A percentile compares a stretch with the other conserved stretches of the same genome.
phyloP scores from a whole-genome alignment of 495 filamentous ascomycete genomes.

The Aeminium ludgeri region DNA sequence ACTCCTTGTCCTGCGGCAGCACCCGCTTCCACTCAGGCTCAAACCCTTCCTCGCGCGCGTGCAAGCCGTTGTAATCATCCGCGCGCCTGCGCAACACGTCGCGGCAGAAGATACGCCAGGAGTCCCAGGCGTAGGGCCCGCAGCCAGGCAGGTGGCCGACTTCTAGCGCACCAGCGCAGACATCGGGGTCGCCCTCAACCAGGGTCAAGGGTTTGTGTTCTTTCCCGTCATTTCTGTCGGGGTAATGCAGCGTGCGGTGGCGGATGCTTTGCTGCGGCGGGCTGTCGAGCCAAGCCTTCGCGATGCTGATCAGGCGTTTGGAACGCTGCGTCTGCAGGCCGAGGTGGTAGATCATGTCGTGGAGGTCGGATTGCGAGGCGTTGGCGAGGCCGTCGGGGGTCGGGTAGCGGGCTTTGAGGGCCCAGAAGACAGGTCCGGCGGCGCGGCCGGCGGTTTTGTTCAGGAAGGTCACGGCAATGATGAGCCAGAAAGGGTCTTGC shows the following conservation, averaged over 20 bases:
- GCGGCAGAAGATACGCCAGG: constrained; percentile 86
- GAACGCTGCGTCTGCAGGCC: constrained; percentile 56
- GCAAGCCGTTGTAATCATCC: constrained; percentile 41
- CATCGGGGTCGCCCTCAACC: constrained; percentile 17
- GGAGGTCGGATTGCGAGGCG: constrained; percentile 40
- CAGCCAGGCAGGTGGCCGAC: constrained; percentile 70
- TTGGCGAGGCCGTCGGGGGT: constrained; percentile 45
- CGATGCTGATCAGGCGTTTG: constrained; percentile 46
- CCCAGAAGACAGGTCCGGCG: constrained; percentile 62
- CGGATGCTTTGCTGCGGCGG: constrained; percentile 43
- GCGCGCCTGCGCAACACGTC: constrained; percentile 53
- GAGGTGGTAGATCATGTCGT: constrained; percentile 48
- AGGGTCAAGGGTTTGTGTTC: constrained; percentile 36
- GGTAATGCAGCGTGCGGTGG: constrained; percentile 57
- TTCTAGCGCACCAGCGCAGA: constrained; percentile 48
- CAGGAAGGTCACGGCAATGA: constrained; percentile 40
- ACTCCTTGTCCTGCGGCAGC: constrained; percentile 70
- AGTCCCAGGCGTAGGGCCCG: constrained; percentile 76
- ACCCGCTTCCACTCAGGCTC: constrained; percentile 71
- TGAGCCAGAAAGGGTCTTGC: constrained; percentile 35
- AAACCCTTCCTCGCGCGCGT: constrained; percentile 18
- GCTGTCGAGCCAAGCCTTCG: constrained; percentile 48
- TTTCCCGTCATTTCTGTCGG: constrained; percentile 34
- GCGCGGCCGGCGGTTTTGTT: constrained; percentile 59
- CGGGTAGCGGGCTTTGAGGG: constrained; percentile 50